Evolutionary conservation across 2,329 filamentous ascomycete species (phyloP), one percentile per base, ranked within the genome.

Genomic region (Alternaria sp.): DNA sequence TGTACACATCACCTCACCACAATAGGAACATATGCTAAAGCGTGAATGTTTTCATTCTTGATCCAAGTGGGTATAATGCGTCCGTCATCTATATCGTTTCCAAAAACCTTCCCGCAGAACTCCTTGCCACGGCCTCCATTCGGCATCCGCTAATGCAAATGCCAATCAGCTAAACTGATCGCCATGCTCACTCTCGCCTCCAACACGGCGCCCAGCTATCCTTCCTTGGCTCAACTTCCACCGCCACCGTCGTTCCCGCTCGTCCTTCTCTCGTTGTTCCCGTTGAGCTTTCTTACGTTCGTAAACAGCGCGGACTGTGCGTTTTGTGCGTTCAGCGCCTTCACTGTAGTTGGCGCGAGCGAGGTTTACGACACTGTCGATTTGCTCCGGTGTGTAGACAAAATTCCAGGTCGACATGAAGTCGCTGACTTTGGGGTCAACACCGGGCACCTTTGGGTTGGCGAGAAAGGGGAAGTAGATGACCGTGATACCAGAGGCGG

Each of bases 321-420:
- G 86, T 67, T 88, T 89, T 20, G 96, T 92, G 79, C 92, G 89
- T 60, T 92, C 91, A 54, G 88, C 87, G 1, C 95, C 94, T 77
- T 97, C 93, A 6, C 88, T 85, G 71, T 93, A 99, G 79, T 99
- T 99, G 11, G 93, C 93, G 59, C 89, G 86, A 1, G 96, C 94
- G 26, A 99, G 86, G 6, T 87, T 85, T 3, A 97, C 91, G 0
- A 97, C 93, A 25, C 88, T 87, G 71, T 98, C 94, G 56, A 99
- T 89, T 79, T 99, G 91, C 61, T 96, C 90, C 0, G 94, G 90
- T 2, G 92, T 96, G 79, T 98, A 99, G 28, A 97, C 90, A 77
- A 98, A 98, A 77, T 99, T 99, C 96, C 96, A 99, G 0, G 96
- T 99, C 70, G 89, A 93, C 84, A 98, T 89, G 80, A 94, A 98